Evolutionary conservation across 345 rosid genomes (phyloP), one percentile per base, ranked within the genome.

Genomic region (Arabidopsis suecica): DNA sequence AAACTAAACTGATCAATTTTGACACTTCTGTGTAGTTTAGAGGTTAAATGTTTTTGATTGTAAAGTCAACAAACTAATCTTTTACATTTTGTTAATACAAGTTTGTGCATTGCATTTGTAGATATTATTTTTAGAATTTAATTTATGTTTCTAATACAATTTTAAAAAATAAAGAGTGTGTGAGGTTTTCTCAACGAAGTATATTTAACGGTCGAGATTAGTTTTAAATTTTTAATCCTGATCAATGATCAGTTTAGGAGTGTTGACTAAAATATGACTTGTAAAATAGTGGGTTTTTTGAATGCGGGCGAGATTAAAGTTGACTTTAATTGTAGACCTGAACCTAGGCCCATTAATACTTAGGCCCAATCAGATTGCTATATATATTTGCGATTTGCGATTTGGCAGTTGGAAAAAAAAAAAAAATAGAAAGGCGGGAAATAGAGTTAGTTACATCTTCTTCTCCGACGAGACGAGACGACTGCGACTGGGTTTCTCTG

Each of bases 341-440:
- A 6, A 23, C 0, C 0, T 10, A 23, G 71, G 71, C 78, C 59
- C 25, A 23, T 23, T 23, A 23, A 2, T 23, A 23, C 25, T 23
- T 23, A 23, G 2, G 63, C 25, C 70, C 34, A 40, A 23, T 30
- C 8, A 23, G 6, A 49, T 20, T 23, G n/a, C 2, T 37, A 10
- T 70, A 48, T 48, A 20, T 23, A 23, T 23, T 23, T 23, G 25
- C 25, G 25, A 50, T 7, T 4, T 4, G 22, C 38, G 54, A 14
- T 42, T 54, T 5, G 48, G n/a, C 48, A 38, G 12, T 45, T 63
- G 33, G n/a, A n/a, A 61, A 33, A 11, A 12, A 12, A 42, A 48
- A 20, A 51, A 11, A 16, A 58, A 34, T 20, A 48, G 49, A 59
- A 20, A 50, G 12, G 76, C 69, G 76, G 76, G 76, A 72, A 61